Evolutionary conservation across 257 asterid species (phyloP).

Genomic region (Solanum pimpinellifolium): DNA sequence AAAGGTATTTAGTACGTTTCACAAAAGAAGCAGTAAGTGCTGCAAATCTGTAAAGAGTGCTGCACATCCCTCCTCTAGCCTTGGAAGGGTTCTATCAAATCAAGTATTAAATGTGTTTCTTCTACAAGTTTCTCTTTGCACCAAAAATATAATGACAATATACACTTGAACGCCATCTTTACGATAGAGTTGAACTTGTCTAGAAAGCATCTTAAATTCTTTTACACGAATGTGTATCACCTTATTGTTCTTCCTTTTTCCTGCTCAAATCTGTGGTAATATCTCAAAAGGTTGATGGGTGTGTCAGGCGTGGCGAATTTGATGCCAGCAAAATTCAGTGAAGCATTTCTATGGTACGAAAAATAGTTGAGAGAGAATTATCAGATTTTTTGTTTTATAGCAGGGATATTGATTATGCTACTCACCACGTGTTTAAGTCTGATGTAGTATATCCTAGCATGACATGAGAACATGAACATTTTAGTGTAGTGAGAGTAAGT

Average conservation of each 20-base stretch:
- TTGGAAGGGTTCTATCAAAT: neutral
- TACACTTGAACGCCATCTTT: neutral
- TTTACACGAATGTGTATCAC: neutral
- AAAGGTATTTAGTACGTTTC: neutral
- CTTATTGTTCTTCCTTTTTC: neutral
- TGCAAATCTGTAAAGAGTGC: neutral
- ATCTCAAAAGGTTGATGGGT: neutral
- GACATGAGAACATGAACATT: neutral
- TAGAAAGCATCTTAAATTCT: neutral
- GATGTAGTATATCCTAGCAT: neutral
- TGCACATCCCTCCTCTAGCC: neutral
- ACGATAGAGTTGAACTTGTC: neutral
- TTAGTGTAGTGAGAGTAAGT: neutral
- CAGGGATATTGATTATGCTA: neutral
- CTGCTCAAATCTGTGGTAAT: neutral
- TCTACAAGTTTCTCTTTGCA: neutral
- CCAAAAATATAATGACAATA: neutral
- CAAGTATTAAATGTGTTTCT: neutral
- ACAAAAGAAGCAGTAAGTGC: neutral
- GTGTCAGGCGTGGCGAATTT: neutral
- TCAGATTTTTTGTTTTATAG: neutral
- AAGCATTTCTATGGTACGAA: neutral
- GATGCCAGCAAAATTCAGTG: neutral
- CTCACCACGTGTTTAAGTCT: neutral
- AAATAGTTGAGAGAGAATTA: neutral